A percentile compares a stretch with the other conserved stretches of the same genome.
Evolutionary conservation across 768 basidiomycete genomes (phyloP).

Genomic region (Tephrocybe sp.): DNA sequence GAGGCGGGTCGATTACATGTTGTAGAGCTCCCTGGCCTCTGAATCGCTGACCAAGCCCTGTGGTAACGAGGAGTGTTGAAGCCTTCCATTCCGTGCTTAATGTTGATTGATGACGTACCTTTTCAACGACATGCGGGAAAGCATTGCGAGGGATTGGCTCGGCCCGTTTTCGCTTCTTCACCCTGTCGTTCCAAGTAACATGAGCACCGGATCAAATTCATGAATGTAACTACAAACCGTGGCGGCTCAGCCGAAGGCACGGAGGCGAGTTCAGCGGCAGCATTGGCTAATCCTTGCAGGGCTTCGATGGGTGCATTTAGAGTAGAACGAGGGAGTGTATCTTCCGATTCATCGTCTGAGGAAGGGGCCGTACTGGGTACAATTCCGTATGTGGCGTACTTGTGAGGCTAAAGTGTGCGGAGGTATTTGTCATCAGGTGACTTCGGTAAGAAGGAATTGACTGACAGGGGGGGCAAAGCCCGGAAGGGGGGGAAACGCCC

Average conservation of each 20-base stretch:
- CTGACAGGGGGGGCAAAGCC: conserved; percentile 89
- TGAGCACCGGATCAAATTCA: neutral
- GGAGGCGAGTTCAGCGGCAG: conserved; percentile 90
- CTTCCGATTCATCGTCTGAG: conserved; percentile 91
- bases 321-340: conserved; percentile 79
- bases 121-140: conserved; percentile 88
- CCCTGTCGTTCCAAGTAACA: conserved; percentile 37
- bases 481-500: conserved; percentile 80
- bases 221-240: conserved; percentile 42
- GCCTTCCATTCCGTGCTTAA: neutral
- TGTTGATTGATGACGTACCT: conserved; percentile 41
- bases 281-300: conserved; percentile 90
- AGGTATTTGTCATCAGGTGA: conserved; percentile 11
- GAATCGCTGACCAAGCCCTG: conserved; percentile 83
- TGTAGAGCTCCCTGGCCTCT: conserved; percentile 89
- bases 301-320: conserved; percentile 94
- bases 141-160: conserved; percentile 84
- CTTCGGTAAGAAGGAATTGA: conserved; percentile 12
- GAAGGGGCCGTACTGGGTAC: conserved; percentile 81
- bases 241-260: conserved; percentile 66
- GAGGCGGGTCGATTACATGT: conserved; percentile 62
- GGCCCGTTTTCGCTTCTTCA: conserved; percentile 82
- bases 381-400: conserved; percentile 90
- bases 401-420: conserved; percentile 61
- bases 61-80: conserved; percentile 4